A percentile compares a stretch with the other conserved stretches of the same genome.
Conservation (phyloP, 2,329 filamentous ascomycete species). For the Neopestalotiopsis rosae region DNA sequence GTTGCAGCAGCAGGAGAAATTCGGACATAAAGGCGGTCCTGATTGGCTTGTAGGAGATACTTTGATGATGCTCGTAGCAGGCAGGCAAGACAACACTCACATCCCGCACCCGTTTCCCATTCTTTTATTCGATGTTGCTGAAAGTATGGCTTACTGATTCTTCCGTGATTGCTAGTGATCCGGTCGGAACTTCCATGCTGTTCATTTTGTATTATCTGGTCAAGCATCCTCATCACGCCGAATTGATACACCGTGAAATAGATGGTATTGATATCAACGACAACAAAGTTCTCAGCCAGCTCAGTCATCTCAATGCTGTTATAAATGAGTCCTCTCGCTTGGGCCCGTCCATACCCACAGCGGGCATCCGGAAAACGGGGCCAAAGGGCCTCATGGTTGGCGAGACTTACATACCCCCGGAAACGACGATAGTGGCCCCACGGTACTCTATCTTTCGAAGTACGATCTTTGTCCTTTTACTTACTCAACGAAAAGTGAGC, state of each 20-base stretch:
- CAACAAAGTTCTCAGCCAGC: slow-evolving; percentile 16
- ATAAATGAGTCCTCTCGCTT: slow-evolving; percentile 32
- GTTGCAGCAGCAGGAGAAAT: not conserved
- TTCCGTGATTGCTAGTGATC: not conserved
- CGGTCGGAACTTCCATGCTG: not conserved
- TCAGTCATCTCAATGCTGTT: slow-evolving; percentile 31
- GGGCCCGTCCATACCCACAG: slow-evolving; percentile 28
- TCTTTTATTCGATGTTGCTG: too few relatives aligned
- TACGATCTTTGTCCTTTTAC: slow-evolving; percentile 38
- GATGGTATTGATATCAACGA: not conserved
- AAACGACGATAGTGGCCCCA: slow-evolving; percentile 25
- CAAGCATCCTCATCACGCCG: not conserved
- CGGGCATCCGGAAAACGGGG: slow-evolving; percentile 23
- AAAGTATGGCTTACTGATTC: not conserved
- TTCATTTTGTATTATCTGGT: not conserved
- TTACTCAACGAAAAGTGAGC: not conserved
- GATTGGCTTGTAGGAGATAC: not conserved
- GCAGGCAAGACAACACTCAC: not conserved
- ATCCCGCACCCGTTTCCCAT: not conserved
- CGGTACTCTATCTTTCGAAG: slow-evolving; percentile 27
- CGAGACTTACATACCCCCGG: slow-evolving; percentile 21
- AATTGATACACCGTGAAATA: not conserved
- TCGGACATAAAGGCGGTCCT: not conserved
- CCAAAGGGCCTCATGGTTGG: slow-evolving; percentile 18
- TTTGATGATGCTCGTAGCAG: not conserved